Evolutionary conservation across 371 early-diverging fungal species (phyloP), one percentile per base, ranked within the genome.

Genomic region (Saksenaea oblongispora): DNA sequence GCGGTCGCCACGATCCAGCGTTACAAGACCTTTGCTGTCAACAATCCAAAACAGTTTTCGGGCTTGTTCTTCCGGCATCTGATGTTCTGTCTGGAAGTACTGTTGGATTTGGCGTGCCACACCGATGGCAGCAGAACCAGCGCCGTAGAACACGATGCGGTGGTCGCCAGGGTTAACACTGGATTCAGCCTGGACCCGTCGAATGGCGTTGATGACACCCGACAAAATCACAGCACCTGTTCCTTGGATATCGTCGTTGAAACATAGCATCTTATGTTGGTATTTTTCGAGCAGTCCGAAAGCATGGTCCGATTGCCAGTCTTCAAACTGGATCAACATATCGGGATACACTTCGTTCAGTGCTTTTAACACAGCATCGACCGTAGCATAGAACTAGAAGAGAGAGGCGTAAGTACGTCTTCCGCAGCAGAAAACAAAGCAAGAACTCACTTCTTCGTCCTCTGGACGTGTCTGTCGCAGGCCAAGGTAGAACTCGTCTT

Each of bases 251-350:
- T 78, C 79, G 42, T 78, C 95, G 64, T 95, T 95, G 75, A 95
- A 95, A 72, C 86, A 88, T 54, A 87, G 80, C 28, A 83, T 81
- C 22, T 82, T 72, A 44, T 91, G 65, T 59, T 91, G 87, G 73
- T 93, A 91, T 56, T 82, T 80, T 14, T 85, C 78, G 17, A 92
- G 66, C 17, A 93, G 69, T 5, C 84, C 91, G 73, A 92, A 91
- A 4, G 93, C 84, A 57, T 95, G 95, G 63, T 94, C 94, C 10
- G 93, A 89, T 9, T 93, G 91, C 75, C 94, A 97, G 69, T 97
- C 97, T 70, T 97, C 97, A 64, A 95, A 95, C 77, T 97, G 97
- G 37, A 97, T 87, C 22, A 97, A 69, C 58, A 95, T 56, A 5
- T 86, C 71, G 17, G 95, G 95, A 80, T 90, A 92, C 11, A 86